phyloP scores from a whole-genome alignment of 805 yeast genomes.

The Schwanniomyces occidentalis region DNA sequence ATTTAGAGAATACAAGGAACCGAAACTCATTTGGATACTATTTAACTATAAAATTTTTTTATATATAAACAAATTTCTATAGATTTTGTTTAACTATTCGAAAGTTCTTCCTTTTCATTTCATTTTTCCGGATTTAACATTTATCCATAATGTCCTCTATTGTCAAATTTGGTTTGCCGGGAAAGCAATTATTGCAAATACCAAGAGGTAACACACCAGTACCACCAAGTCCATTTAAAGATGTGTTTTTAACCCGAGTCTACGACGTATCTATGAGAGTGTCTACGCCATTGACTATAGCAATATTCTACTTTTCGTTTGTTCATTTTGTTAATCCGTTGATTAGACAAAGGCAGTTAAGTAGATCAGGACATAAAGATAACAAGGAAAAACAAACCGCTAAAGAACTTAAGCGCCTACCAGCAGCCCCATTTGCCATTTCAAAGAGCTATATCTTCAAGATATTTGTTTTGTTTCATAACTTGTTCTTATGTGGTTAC shows the following conservation, averaged over 20 bases:
- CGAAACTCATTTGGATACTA: no score
- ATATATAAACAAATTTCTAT: no score
- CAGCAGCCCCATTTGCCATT: conserved; percentile 54
- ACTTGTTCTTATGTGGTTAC: conserved; percentile 60
- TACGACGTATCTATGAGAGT: conserved; percentile 48
- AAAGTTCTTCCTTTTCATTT: conserved; percentile 1
- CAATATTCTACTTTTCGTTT: conserved; percentile 54
- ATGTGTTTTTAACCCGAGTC: conserved; percentile 28
- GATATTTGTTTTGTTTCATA: conserved; percentile 58
- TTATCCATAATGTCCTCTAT: conserved; percentile 11
- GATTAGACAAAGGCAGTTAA: conserved; percentile 47
- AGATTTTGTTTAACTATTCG: no score
- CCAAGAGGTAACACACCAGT: conserved; percentile 30
- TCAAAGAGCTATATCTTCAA: conserved; percentile 49
- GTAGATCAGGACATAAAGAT: conserved; percentile 22
- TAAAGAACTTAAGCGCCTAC: conserved; percentile 35
- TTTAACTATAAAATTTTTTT: no score
- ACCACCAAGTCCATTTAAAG: conserved; percentile 36
- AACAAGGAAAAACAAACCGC: conserved; percentile 13
- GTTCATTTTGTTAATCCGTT: conserved; percentile 57
- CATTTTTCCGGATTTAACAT: neutral
- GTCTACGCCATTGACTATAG: conserved; percentile 56
- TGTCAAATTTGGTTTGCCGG: conserved; percentile 37
- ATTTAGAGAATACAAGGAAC: no score
- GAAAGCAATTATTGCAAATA: conserved; percentile 28